Base-by-base conservation (phyloP, 1,284 basidiomycete genomes). In the Calocybe gambosa region DNA sequence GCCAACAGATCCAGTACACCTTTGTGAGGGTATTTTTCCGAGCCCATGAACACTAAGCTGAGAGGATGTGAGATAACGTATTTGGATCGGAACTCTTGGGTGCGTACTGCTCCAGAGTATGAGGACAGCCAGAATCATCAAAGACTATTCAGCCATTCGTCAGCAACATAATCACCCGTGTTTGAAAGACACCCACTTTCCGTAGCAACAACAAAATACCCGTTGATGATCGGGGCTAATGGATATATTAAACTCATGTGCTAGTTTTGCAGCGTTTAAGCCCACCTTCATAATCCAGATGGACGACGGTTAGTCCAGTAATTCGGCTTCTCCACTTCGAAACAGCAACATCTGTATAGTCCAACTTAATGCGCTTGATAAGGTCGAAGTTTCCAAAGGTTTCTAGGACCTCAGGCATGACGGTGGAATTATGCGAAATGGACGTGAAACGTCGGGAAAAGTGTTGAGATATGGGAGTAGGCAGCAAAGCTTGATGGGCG, bases 1-100 rank as follows among this genome's bases (percentile, higher is more conserved):
- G 96, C 96, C n/a, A 99, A 77, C 52, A 90, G 86, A 68, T 99
- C 96, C 45, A 99, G 82, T 40, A 98, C 89, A 21, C 95, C 96
- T 66, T 99, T 99, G 77, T 92, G 94, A 0, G 95, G 95, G 62
- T 94, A 96, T 58, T 86, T 82, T 62, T 95, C 85, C 1, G 92
- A 95, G 9, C 93, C 93, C 74, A 97, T 87, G 63, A 98, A 98
- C 16, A 97, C 82, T 45, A 96, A 69, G 63, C 89, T 88, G 46
- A 6, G 36, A 20, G 31, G 25, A 20, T 19, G 40, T 55, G 26
- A 56, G 49, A 47, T 23, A 40, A 38, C 41, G 50, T 21, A 39
- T 47, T 10, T 52, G 5, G 3, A 19, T 21, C 20, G 1, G 5
- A 38, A 20, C 34, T 15, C 26, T 34, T 21, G 39, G 18, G 40